These are phyloP conservation scores for Coffea canephora DNA, from an alignment of 257 asterid species.

Conservation along the genomic window DNA sequence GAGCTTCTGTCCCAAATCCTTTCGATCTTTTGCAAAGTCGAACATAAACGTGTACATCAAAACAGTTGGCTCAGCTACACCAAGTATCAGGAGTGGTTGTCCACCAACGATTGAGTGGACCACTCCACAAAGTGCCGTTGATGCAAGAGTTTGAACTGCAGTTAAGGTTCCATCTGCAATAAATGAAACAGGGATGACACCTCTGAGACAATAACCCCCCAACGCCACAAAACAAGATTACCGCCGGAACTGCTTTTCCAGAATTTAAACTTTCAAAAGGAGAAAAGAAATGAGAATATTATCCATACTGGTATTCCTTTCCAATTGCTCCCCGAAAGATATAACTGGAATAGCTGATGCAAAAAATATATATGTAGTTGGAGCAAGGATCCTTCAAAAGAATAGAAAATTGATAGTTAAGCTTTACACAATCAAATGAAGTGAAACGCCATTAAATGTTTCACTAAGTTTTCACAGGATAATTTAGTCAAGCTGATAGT, in stretches of 20 bases:
- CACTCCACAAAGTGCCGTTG: slow-evolving; percentile 90
- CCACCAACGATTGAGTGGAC: slow-evolving; percentile 92
- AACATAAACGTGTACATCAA: slow-evolving; percentile 97
- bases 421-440: not conserved
- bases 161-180: slow-evolving; percentile 80
- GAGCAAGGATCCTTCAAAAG: slow-evolving; percentile 80
- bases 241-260: not conserved
- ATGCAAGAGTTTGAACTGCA: slow-evolving; percentile 94
- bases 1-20: slow-evolving; percentile 70
- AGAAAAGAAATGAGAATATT: slow-evolving; percentile 6
- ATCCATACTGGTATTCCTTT: slow-evolving; percentile 68
- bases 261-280: not conserved
- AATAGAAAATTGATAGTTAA: slow-evolving; percentile 6
- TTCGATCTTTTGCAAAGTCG: slow-evolving; percentile 77
- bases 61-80: slow-evolving; percentile 98
- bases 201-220: slow-evolving; percentile 5
- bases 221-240: not conserved
- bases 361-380: slow-evolving; percentile 94
- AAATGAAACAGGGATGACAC: not conserved
- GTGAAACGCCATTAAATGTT: not conserved
- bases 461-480: not conserved
- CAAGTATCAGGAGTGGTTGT: slow-evolving; percentile 89
- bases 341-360: slow-evolving; percentile 98
- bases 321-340: slow-evolving; percentile 94
- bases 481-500: not conserved